A percentile compares a stretch with the other conserved stretches of the same genome.
Evolutionary conservation across 805 yeast species (phyloP).

Genomic region (Saccharomycodes ludwigii): DNA sequence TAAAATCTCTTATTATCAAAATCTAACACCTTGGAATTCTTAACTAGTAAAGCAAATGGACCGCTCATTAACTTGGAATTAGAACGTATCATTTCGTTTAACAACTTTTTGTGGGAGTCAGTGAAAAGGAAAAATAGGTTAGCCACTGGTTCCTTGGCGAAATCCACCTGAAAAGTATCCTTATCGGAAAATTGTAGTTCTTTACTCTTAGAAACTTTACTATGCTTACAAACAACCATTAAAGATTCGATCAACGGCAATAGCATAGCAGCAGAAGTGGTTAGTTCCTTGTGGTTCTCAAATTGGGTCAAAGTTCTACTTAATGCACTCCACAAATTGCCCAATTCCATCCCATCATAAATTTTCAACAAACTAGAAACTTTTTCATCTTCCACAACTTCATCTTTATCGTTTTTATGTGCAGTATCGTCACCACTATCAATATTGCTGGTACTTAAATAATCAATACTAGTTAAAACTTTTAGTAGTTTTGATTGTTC

Average conservation of each 20-base stretch:
- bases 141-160: slow-evolving; percentile 64
- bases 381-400: slow-evolving; percentile 14
- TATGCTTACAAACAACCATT: slow-evolving; percentile 93
- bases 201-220: slow-evolving; percentile 48
- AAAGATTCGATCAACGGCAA: slow-evolving; percentile 82
- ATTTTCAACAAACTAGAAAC: slow-evolving; percentile 40
- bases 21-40: slow-evolving; percentile 80
- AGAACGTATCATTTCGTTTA: slow-evolving; percentile 83
- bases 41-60: slow-evolving; percentile 79
- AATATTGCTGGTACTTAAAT: no score
- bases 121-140: slow-evolving; percentile 75
- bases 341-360: slow-evolving; percentile 60
- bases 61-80: slow-evolving; percentile 94
- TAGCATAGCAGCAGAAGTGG: slow-evolving; percentile 64
- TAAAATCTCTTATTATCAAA: slow-evolving; percentile 87
- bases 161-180: no score
- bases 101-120: slow-evolving; percentile 72
- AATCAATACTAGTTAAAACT: slow-evolving; percentile 78
- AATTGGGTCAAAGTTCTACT: slow-evolving; percentile 57
- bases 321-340: slow-evolving; percentile 74
- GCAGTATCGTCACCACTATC: no score
- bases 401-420: slow-evolving; percentile 9
- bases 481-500: slow-evolving; percentile 84
- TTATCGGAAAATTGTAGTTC: slow-evolving; percentile 21
- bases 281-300: slow-evolving; percentile 35